These are phyloP conservation scores for Trichosporon sp. DNA, from an alignment of 1,284 basidiomycete species.

Conservation along the genomic window DNA sequence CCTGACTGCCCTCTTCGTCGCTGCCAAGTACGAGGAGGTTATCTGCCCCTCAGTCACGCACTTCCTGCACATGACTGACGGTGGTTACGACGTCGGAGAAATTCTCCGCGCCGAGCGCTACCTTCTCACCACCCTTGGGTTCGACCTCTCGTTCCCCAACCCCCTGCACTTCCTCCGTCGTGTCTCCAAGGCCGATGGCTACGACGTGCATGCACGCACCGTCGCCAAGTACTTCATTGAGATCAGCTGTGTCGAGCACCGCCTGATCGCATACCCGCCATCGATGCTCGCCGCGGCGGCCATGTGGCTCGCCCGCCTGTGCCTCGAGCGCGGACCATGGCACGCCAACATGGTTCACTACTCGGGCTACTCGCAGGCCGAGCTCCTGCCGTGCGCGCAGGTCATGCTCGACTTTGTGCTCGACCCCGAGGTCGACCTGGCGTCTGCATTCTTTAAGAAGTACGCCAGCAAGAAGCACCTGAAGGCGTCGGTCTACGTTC, in stretches of 20 bases:
- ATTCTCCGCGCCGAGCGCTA: slow-evolving; percentile 93
- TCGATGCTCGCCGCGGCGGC: slow-evolving; percentile 85
- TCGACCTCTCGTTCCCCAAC: slow-evolving; percentile 89
- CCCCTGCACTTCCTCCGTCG: slow-evolving; percentile 90
- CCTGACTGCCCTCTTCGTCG: slow-evolving; percentile 88
- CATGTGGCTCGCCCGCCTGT: slow-evolving; percentile 86
- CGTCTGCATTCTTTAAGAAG: slow-evolving; percentile 70
- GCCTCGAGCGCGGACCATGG: slow-evolving; percentile 83
- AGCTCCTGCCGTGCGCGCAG: slow-evolving; percentile 82
- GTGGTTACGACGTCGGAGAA: slow-evolving; percentile 80
- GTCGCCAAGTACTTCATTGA: slow-evolving; percentile 93
- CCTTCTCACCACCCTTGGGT: slow-evolving; percentile 86
- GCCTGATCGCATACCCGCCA: slow-evolving; percentile 76
- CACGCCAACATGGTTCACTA: slow-evolving; percentile 90
- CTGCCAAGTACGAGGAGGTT: slow-evolving; percentile 95
- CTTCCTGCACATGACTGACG: slow-evolving; percentile 86
- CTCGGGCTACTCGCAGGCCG: slow-evolving; percentile 82
- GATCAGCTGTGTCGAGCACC: slow-evolving; percentile 84
- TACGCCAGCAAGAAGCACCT: slow-evolving; percentile 77
- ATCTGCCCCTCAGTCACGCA: slow-evolving; percentile 85
- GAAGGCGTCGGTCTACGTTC: slow-evolving; percentile 66
- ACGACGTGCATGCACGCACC: slow-evolving; percentile 86
- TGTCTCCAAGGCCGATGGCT: slow-evolving; percentile 94
- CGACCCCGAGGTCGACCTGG: slow-evolving; percentile 63
- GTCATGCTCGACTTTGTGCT: slow-evolving; percentile 91